Evolutionary conservation across 169 alveolate genomes (phyloP).

Genomic region (Haemoproteus tartakovskyi): DNA sequence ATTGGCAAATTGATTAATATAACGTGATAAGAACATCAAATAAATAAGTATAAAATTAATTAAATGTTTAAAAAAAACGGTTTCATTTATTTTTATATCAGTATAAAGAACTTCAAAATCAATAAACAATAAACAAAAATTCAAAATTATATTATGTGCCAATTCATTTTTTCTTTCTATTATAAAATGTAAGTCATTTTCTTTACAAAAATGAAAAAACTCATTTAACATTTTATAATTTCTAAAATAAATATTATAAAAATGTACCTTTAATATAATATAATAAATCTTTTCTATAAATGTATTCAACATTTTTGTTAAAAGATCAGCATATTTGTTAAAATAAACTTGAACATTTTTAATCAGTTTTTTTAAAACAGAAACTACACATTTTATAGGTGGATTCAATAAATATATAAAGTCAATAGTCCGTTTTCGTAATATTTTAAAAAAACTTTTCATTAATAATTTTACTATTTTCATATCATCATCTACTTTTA

Average conservation of each 20-base stretch:
- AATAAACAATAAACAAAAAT: constrained; percentile 33
- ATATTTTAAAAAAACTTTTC: constrained; percentile 7
- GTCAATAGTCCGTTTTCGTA: constrained; percentile 19
- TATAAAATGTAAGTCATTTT: constrained; percentile 11
- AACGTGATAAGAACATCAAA: constrained; percentile 8
- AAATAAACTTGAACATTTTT: background rate
- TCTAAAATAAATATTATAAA: constrained; percentile 25
- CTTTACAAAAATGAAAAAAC: constrained; percentile 14
- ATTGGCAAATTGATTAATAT: constrained; percentile 1
- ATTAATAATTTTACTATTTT: constrained; percentile 2
- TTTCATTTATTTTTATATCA: background rate
- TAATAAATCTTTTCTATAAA: constrained; percentile 10
- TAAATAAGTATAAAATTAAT: constrained; percentile 42
- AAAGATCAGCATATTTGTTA: too few species aligned
- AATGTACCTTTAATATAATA: background rate
- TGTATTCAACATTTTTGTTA: background rate
- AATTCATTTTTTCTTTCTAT: constrained; percentile 26
- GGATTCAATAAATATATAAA: constrained; percentile 44
- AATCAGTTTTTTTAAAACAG: constrained; percentile 3
- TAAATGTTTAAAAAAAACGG: constrained; percentile 32
- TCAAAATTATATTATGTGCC: constrained; percentile 19
- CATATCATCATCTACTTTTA: constrained; percentile 1
- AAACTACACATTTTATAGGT: constrained; percentile 8
- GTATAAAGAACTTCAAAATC: constrained; percentile 35
- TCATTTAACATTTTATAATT: background rate